Evolutionary conservation across 305 asterid genomes (phyloP), one percentile per base, ranked within the genome.

Genomic region (Fraxinus dipetala): DNA sequence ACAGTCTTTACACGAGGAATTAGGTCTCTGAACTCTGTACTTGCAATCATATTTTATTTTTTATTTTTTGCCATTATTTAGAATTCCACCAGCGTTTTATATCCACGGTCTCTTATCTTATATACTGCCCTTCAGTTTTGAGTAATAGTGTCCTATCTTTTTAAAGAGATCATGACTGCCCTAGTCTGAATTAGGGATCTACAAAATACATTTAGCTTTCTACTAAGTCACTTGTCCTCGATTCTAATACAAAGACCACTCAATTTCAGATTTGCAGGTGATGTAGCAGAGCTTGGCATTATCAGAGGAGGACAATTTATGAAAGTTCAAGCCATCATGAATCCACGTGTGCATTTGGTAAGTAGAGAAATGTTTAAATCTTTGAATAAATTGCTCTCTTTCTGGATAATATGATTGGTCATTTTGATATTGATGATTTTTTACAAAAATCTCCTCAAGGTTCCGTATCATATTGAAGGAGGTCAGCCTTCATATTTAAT

Each of bases 401-500:
- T 69, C 56, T n/a, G 54, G 24, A 67, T 70, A 22, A 69, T 43
- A 75, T 38, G 79, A 76, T 67, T 81, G 48, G 77, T 34, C 59
- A 6, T 63, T 65, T 30, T 48, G 78, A 70, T 48, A 84, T 63
- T 85, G 80, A 78, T 70, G 65, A 75, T 84, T 74, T 82, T 43
- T 72, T 16, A 31, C 74, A 80, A 13, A 80, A 34, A 48, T 83
- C 78, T 51, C 86, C 74, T 87, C 87, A 77, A 96, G 99, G 99
- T 96, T 63, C 99, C 99, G 28, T 96, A 90, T 89, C 98, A 94
- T 83, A 93, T 94, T 80, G 98, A 96, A 87, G 97, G 94, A 79
- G 99, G 90, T 77, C 95, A 90, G 85, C 98, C 99, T 79, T 96
- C 99, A 74, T 96, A 96, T 84, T 77, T 96, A 77, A 91, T 93